These are phyloP conservation scores for Tolypocladium ovalisporum DNA, from an alignment of 2,329 filamentous ascomycete genomes.

Conservation along the genomic window DNA sequence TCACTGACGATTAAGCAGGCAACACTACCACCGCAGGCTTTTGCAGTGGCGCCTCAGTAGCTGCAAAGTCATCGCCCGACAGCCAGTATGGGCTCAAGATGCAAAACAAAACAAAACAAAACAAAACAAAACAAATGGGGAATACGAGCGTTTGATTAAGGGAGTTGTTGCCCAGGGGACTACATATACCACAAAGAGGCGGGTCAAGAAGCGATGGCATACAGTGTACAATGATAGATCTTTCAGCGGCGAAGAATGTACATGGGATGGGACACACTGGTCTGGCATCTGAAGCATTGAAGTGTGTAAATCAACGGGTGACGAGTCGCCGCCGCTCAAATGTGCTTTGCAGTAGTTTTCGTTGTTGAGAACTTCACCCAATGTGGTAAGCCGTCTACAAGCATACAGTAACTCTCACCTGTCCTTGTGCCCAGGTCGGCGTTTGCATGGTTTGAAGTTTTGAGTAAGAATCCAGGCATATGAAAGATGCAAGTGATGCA, in stretches of 20 bases:
- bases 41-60: slow-evolving; percentile 7
- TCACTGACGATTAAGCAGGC: slow-evolving; percentile 6
- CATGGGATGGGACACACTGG: not conserved
- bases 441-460: not conserved
- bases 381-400: not conserved
- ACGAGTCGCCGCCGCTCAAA: not conserved
- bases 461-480: not conserved
- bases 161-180: not conserved
- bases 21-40: slow-evolving; percentile 15
- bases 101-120: not conserved
- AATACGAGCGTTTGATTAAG: not conserved
- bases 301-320: not conserved
- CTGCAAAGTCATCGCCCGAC: not conserved
- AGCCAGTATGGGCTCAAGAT: too few relatives aligned
- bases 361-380: too few relatives aligned
- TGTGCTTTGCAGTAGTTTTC: too few relatives aligned
- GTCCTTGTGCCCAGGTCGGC: not conserved
- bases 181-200: not conserved
- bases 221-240: not conserved
- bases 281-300: not conserved
- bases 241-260: not conserved
- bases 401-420: not conserved
- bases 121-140: not conserved
- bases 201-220: not conserved
- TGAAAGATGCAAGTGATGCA: not conserved